phyloP scores from a whole-genome alignment of 306 rosid genomes.

The Cucumis sativus region DNA sequence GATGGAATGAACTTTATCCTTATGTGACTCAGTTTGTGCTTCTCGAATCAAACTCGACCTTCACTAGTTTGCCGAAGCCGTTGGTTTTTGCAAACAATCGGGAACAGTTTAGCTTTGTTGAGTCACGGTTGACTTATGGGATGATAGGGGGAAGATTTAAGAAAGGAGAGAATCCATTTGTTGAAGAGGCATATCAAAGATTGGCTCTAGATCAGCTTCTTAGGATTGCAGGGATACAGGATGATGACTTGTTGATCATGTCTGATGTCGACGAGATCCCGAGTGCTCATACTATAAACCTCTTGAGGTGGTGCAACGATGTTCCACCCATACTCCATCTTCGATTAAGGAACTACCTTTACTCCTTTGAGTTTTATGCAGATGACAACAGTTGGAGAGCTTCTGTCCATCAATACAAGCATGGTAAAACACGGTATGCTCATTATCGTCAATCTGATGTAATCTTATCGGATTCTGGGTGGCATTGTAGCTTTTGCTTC shows the following conservation, averaged over 20 bases:
- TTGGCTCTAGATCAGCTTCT: conserved; percentile 60
- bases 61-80: conserved; percentile 52
- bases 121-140: conserved; percentile 50
- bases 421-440: conserved; percentile 51
- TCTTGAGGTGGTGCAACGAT: conserved; percentile 74
- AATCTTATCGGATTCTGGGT: conserved; percentile 56
- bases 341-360: conserved; percentile 55
- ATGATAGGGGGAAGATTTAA: conserved; percentile 48
- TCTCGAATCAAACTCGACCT: conserved; percentile 76
- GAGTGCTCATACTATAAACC: conserved; percentile 75
- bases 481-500: conserved; percentile 93
- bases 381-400: conserved; percentile 76
- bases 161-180: conserved; percentile 70
- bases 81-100: conserved; percentile 39
- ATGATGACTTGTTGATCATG: conserved; percentile 77
- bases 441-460: conserved; percentile 55
- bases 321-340: conserved; percentile 63
- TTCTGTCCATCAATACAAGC: conserved; percentile 43
- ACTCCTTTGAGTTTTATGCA: conserved; percentile 56
- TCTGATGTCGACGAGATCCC: conserved; percentile 93
- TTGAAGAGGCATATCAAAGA: conserved; percentile 80
- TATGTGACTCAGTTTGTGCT: conserved; percentile 55
- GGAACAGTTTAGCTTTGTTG: conserved; percentile 39
- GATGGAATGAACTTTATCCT: conserved; percentile 74
- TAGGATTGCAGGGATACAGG: conserved; percentile 55